Base-by-base conservation (phyloP, 2,329 filamentous ascomycete species). In the Diaporthe citrichinensis region DNA sequence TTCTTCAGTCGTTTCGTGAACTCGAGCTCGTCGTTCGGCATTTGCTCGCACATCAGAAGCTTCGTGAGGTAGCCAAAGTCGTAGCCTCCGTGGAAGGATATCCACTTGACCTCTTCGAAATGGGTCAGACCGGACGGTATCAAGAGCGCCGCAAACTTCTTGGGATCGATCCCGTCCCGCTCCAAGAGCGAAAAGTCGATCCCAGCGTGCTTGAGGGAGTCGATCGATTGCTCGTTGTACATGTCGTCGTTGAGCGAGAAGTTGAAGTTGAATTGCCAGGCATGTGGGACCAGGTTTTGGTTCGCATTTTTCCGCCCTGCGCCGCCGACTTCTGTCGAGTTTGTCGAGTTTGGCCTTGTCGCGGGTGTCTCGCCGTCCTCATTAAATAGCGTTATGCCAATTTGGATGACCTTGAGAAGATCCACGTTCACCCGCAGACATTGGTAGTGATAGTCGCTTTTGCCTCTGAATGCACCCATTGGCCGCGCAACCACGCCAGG, bases 241-340 rank as follows among this genome's bases (percentile, higher is more conserved):
- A 99, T 99, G 85, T 99, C 97, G 53, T 96, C 92, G 79, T 97
- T 94, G 14, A 98, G 89, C 1, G 95, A 97, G 84, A 98, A 99
- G 80, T 96, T 94, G 86, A 99, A 99, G 88, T 99, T 98, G 89
- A 99, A 99, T 80, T 98, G 96, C 97, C 97, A 99, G 25, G 96
- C 97, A 82, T 94, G 97, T 23, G 95, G 96, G 76, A 95, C 92
- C 67, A 90, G 89, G 76, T 84, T 80, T 74, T 85, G 87, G 68
- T 78, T 83, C 28, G 83, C 84, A 34, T 84, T 83, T 77, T 86
- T 84, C 77, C 86, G 83, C 46, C 81, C 83, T 25, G 81, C 84
- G 44, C 82, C 80, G n/a, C 81, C 82, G 31, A 85, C 78, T 4
- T 88, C 86, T 23, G 80, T 77, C 57, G 85, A 76, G 71, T 90